These are phyloP conservation scores for Starmerella kuoi DNA, from an alignment of 805 yeast genomes.

Conservation along the genomic window DNA sequence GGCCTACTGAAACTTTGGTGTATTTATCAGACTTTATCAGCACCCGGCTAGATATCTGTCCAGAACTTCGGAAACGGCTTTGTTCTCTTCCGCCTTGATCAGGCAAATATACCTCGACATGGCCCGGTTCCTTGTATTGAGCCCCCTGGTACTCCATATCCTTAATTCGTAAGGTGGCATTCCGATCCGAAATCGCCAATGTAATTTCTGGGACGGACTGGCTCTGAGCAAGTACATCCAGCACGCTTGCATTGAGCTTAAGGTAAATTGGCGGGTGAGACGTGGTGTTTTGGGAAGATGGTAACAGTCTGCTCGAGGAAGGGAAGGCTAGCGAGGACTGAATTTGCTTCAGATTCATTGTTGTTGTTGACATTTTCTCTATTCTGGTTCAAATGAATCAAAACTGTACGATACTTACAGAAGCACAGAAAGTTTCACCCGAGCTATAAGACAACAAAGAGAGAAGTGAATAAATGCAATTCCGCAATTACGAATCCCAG, in stretches of 20 bases:
- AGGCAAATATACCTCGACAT: constrained; percentile 17
- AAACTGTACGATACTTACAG: not conserved
- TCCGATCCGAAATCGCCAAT: constrained; percentile 11
- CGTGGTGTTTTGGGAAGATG: not conserved
- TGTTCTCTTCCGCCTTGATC: not conserved
- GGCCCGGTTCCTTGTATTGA: constrained; percentile 20
- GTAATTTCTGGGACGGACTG: constrained; percentile 1
- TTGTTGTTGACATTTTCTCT: not conserved
- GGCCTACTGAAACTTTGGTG: not conserved
- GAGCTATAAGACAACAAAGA: too few relatives aligned
- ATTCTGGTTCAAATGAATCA: too few relatives aligned
- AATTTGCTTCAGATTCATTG: not conserved
- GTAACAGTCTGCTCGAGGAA: constrained; percentile 7
- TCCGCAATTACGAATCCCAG: too few relatives aligned
- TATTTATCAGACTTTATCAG: constrained; percentile 11
- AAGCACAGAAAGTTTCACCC: not conserved
- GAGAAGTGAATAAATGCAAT: too few relatives aligned
- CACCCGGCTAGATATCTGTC: constrained; percentile 17
- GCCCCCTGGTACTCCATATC: constrained; percentile 15
- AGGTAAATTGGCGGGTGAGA: constrained; percentile 22
- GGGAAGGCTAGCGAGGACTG: constrained; percentile 4
- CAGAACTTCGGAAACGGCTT: constrained; percentile 12
- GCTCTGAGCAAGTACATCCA: constrained; percentile 8
- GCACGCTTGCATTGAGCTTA: constrained; percentile 16
- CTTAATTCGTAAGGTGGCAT: constrained; percentile 15